These are phyloP conservation scores for Asterella californica DNA, from an alignment of 225 moss, liverwort and hornwort species.

Conservation along the genomic window DNA sequence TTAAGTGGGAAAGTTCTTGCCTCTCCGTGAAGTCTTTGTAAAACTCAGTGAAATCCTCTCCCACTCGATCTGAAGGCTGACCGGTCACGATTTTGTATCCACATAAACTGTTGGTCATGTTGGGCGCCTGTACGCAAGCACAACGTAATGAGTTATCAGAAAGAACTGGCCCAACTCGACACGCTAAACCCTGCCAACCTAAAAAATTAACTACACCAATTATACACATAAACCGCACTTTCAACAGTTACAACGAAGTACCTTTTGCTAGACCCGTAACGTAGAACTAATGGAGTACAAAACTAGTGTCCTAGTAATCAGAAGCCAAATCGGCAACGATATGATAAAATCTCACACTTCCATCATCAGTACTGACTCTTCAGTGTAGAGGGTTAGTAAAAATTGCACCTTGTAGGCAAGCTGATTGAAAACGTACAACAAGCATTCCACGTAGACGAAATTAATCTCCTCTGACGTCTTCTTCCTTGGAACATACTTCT, in stretches of 20 bases:
- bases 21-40: conserved; percentile 94
- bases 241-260: no score
- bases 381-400: not conserved
- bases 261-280: no score
- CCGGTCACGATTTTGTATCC: conserved; percentile 99
- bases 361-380: not conserved
- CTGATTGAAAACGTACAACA: conserved; percentile 91
- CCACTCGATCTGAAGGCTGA: conserved; percentile 94
- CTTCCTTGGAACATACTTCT: conserved; percentile 82
- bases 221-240: no score
- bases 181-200: no score
- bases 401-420: conserved; percentile 78
- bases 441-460: conserved; percentile 78
- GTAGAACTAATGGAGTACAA: no score
- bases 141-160: not conserved
- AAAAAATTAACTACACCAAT: no score
- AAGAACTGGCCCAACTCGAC: not conserved
- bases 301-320: no score
- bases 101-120: conserved; percentile 88
- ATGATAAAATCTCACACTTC: no score
- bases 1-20: conserved; percentile 27
- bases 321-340: no score
- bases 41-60: conserved; percentile 91
- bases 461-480: conserved; percentile 74
- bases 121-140: conserved; percentile 67